Percentiles rank a stretch among this genome's conserved stretches.
phyloP scores from a whole-genome alignment of 106 monocot species.

The Agapanthus africanus region DNA sequence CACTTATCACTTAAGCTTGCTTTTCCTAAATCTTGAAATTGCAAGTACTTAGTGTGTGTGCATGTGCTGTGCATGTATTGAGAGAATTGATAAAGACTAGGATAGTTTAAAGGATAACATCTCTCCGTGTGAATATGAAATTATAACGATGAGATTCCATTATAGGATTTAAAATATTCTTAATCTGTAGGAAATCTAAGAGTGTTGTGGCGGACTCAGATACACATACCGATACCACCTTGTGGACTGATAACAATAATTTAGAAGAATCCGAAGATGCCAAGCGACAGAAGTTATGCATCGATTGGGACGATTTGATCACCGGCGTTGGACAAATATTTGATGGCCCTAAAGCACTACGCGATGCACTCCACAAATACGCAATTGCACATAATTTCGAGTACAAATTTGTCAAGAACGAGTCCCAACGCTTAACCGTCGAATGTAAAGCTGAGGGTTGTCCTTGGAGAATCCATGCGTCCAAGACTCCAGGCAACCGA shows the following conservation, averaged over 20 bases:
- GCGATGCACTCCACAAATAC: constrained; percentile 86
- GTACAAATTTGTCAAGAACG: constrained; percentile 81
- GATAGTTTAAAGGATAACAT: too few species aligned
- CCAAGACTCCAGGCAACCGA: constrained; percentile 45
- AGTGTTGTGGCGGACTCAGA: constrained; percentile 40
- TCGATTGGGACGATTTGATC: constrained; percentile 60
- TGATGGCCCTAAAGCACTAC: constrained; percentile 57
- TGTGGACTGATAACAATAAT: constrained; percentile 12
- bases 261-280: constrained; percentile 10
- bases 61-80: too few species aligned
- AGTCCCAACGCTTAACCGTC: constrained; percentile 71
- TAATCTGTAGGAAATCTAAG: constrained; percentile 35
- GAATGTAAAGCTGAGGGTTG: constrained; percentile 69
- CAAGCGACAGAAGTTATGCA: constrained; percentile 39
- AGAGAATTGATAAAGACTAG: too few species aligned
- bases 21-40: too few species aligned
- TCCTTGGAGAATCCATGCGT: constrained; percentile 84
- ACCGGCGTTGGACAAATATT: constrained; percentile 85
- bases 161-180: too few species aligned
- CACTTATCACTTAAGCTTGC: too few species aligned
- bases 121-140: too few species aligned
- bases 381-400: constrained; percentile 75
- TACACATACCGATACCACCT: constrained; percentile 26
- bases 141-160: too few species aligned
- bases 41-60: too few species aligned